Base-by-base conservation (phyloP, 1,284 basidiomycete genomes). In the Cystobasidiaceae sp. region DNA sequence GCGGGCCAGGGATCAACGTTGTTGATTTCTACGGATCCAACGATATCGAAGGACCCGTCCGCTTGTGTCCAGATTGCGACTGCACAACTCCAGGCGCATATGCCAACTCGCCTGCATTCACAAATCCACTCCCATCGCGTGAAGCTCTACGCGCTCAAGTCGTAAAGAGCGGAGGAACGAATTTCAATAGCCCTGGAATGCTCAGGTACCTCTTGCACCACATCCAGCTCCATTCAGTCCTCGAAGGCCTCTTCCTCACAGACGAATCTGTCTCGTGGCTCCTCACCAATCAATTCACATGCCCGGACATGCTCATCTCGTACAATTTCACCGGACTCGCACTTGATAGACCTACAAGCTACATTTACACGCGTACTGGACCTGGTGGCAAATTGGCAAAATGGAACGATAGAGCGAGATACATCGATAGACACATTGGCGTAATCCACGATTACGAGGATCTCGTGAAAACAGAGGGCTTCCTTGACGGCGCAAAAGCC, bases 281-380 rank as follows among this genome's bases (percentile, higher is more conserved):
- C 7, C 52, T 64, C 41, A 64, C 61, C n/a, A 55, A 64, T 39
- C 61, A 64, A 25, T 56, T 41, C 43, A 64, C 61, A n/a, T 64
- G 61, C 49, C 61, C 61, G 11, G 61, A 64, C 52, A 51, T 51
- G 46, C 61, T 64, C 43, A 64, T 64, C 32, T 51, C 61, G 3
- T 56, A 51, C 33, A 64, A 64, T 19, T 64, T 64, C 23, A 50
- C 46, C 25, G 61, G 61, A 9, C 52, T 64, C 1, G 32, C 11
- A 23, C 28, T 64, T 39, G 61, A 64, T 37, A 49, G 44, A 28
- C 61, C 61, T 8, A 64, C 61, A 43, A 45, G 51, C 45, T 64
- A 56, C 15, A 56, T 64, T 21, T 64, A 64, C 25, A 64, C 61
- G 9, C 6, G 61, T 7, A 64, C 61, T 34, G 61, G 61, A 48